phyloP scores from a whole-genome alignment of 2,329 filamentous ascomycete genomes.

The Aureobasidium sp. region DNA sequence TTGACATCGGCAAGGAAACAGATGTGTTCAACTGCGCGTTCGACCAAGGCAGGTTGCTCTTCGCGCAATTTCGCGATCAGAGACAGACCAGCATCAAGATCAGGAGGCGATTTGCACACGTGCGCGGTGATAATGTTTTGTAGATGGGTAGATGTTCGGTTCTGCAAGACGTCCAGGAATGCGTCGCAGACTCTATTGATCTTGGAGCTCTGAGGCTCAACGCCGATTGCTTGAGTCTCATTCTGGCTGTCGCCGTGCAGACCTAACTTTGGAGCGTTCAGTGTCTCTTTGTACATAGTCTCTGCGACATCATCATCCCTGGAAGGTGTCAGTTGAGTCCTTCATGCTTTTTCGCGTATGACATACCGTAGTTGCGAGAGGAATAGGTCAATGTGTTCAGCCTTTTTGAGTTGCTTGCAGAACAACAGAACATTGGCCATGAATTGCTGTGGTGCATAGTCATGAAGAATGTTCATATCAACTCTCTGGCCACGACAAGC shows the following conservation, averaged over 20 bases:
- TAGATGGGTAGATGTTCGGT: constrained; percentile 57
- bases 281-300: constrained; percentile 88
- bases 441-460: constrained; percentile 84
- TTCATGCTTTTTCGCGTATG: background rate
- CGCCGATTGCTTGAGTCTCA: background rate
- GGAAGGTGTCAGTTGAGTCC: constrained; percentile 29
- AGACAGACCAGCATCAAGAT: constrained; percentile 73
- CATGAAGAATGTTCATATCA: constrained; percentile 95
- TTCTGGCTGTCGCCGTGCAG: constrained; percentile 14
- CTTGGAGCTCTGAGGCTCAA: constrained; percentile 45
- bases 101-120: constrained; percentile 86
- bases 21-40: constrained; percentile 90
- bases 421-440: constrained; percentile 68
- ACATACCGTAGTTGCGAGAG: constrained; percentile 72
- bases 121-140: constrained; percentile 94
- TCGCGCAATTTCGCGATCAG: constrained; percentile 68
- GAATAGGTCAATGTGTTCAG: constrained; percentile 82
- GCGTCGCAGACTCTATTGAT: constrained; percentile 85
- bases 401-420: constrained; percentile 73
- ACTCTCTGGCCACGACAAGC: constrained; percentile 89
- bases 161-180: constrained; percentile 61
- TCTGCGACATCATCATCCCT: constrained; percentile 81
- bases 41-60: constrained; percentile 63
- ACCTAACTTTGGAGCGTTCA: constrained; percentile 38
- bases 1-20: constrained; percentile 96